Percentiles rank a stretch among this genome's conserved stretches.
Conservation (phyloP, 2,329 filamentous ascomycete species). For the Fusarium decemcellulare region DNA sequence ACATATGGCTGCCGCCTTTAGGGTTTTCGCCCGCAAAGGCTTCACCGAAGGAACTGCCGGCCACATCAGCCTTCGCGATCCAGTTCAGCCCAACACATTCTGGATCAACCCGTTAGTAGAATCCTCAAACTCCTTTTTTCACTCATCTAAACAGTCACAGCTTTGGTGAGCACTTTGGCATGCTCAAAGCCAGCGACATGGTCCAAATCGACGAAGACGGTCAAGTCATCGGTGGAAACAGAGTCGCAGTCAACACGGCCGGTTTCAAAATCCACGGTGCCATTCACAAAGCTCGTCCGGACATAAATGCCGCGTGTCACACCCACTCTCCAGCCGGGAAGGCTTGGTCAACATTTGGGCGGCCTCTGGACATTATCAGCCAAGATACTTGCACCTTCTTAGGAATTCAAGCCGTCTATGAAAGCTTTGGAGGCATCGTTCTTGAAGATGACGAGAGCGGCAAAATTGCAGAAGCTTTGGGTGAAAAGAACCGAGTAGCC, state of each 20-base stretch:
- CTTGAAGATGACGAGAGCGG: constrained; percentile 15
- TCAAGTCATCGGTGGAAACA: not conserved
- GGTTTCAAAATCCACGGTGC: not conserved
- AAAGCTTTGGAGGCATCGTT: not conserved
- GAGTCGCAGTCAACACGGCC: not conserved
- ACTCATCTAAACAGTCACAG: not conserved
- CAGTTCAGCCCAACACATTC: not conserved
- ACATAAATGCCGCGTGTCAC: not conserved
- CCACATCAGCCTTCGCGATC: not conserved
- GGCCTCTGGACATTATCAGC: not conserved
- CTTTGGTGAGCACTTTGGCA: not conserved
- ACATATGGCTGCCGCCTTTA: not conserved
- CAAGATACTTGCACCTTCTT: not conserved
- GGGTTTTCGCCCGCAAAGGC: constrained; percentile 1
- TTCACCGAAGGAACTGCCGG: not conserved
- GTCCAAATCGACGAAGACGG: not conserved
- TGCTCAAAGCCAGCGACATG: not conserved
- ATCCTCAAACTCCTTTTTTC: not conserved
- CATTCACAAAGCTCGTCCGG: not conserved
- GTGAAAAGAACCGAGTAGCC: not conserved
- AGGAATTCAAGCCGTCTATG: not conserved
- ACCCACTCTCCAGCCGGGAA: not conserved
- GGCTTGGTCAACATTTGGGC: not conserved
- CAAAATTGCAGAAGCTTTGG: not conserved
- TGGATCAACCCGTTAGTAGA: not conserved